Percentiles rank a stretch among this genome's conserved stretches.
Conservation (phyloP, 179 eudicot genomes). For the Heliamphora pulchella region DNA sequence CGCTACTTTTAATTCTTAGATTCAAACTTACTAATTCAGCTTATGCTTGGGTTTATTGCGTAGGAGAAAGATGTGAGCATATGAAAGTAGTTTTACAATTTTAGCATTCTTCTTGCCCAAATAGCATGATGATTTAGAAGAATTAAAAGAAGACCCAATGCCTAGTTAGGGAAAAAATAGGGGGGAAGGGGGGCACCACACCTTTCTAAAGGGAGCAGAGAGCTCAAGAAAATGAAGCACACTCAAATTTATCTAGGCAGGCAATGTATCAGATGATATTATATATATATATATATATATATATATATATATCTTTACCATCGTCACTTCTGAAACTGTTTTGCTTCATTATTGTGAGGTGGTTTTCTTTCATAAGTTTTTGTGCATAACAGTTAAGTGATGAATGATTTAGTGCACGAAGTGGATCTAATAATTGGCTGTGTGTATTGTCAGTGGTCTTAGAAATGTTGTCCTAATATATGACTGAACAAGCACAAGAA, state of each 20-base stretch:
- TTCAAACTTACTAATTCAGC: neutral
- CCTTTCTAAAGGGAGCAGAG: neutral
- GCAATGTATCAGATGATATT: neutral
- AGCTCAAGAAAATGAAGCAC: neutral
- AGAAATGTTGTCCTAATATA: neutral
- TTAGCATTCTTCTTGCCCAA: neutral
- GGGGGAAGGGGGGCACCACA: too few species aligned
- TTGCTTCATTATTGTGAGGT: neutral
- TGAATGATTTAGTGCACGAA: neutral
- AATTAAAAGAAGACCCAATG: neutral
- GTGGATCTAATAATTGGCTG: neutral
- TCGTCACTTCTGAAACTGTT: neutral
- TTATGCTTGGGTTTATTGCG: neutral
- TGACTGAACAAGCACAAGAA: neutral
- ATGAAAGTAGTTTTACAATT: neutral
- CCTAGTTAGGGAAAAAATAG: too few species aligned
- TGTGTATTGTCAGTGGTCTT: neutral
- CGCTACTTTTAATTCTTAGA: neutral
- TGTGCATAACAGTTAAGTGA: neutral
- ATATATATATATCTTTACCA: too few species aligned
- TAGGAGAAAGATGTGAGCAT: neutral
- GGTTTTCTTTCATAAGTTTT: conserved; percentile 2
- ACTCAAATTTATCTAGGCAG: neutral
- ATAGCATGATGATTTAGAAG: conserved; percentile 3
- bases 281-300: neutral